phyloP scores from a whole-genome alignment of 768 basidiomycete species.

The Calocybe cyanea region DNA sequence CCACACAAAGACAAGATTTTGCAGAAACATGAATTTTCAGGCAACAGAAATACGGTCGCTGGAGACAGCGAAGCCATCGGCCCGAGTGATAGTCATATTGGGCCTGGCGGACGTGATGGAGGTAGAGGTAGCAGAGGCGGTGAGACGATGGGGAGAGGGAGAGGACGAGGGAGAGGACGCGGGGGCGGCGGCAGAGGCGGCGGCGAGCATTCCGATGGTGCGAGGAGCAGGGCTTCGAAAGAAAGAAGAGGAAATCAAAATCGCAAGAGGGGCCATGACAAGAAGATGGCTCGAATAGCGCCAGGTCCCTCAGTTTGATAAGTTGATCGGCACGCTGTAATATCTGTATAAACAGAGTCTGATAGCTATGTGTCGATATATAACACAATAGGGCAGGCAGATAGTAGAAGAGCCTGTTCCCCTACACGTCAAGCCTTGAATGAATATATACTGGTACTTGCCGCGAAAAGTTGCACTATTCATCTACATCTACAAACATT shows the following conservation, averaged over 20 bases:
- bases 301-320: conserved; percentile 23
- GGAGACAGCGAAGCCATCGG: background rate
- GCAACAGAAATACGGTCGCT: conserved; percentile 41
- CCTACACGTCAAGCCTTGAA: no score
- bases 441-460: no score
- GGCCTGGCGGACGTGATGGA: conserved; percentile 39
- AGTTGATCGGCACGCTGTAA: background rate
- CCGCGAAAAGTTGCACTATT: no score
- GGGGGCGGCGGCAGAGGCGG: conserved; percentile 32
- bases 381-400: background rate
- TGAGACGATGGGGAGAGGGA: conserved; percentile 34
- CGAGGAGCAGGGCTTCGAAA: conserved; percentile 65
- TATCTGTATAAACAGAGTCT: background rate
- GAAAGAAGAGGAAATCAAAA: conserved; percentile 73
- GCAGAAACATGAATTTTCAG: conserved; percentile 72
- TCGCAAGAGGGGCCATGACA: conserved; percentile 83
- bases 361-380: background rate
- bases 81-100: conserved; percentile 31
- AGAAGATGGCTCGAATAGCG: conserved; percentile 76
- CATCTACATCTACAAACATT: conserved; percentile 44
- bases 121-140: conserved; percentile 6
- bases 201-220: conserved; percentile 32
- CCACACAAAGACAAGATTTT: conserved; percentile 73
- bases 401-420: no score
- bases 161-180: conserved; percentile 31